Base-by-base conservation (phyloP, 2,329 filamentous ascomycete species). In the Trichophyton benhamiae region DNA sequence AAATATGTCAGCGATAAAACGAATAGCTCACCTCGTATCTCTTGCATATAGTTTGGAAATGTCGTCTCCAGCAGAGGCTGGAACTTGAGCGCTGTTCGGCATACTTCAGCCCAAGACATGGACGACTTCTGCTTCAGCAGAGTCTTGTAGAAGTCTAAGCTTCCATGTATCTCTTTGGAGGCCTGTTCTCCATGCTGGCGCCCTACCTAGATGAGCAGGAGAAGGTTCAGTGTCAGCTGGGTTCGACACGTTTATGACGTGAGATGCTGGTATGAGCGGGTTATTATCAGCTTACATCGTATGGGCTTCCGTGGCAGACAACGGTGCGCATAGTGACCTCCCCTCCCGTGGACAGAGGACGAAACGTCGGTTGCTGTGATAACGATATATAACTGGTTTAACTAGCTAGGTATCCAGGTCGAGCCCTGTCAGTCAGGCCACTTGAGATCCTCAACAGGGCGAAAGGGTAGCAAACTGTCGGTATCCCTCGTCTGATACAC, bases 101-200 rank as follows among this genome's bases (percentile, higher is more conserved):
- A 75, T n/a, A 81, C 80, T 64, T 78, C 65, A 0, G 70, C 64
- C 80, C 80, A 82, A 36, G 72, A 68, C 49, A 79, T 71, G 46
- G 75, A 74, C 62, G 66, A 66, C 13, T 65, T 61, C 25, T 63
- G 57, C 58, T 67, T 65, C 62, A 72, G 70, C 20, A 68, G 65
- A 2, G 48, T 61, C 25, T 60, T 58, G 57, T 72, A 71, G 64
- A 72, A 72, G 17, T 62, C 67, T 25, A 72, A 63, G 58, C 68
- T 69, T 27, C 69, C 67, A 11, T 68, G 59, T 7, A 72, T 62
- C 61, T 70, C 66, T 30, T 63, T 33, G 60, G 65, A 63, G 15
- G 69, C 68, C 49, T 65, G 65, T 41, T 66, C 60, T 11, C 70
- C 70, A 64, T 71, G 70, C 53, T 69, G 67, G 25, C 68, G 61